phyloP scores from a whole-genome alignment of 1,139 yeast genomes.

The Sugiyamaella novakii region DNA sequence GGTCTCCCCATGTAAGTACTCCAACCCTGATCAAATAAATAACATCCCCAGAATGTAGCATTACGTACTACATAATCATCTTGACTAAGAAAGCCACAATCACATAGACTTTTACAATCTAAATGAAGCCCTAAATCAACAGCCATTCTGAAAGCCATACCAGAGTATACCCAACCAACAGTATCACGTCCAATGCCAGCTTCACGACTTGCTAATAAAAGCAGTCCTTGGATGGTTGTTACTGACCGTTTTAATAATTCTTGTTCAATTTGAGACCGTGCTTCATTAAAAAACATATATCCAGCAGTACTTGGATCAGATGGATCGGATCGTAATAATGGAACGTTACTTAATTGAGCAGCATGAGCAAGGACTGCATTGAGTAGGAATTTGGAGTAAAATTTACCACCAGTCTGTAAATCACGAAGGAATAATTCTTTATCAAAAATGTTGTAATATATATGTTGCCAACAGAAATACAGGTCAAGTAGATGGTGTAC shows the following conservation, averaged over 20 bases:
- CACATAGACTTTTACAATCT: constrained; percentile 28
- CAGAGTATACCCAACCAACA: constrained; percentile 36
- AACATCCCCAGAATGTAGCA: constrained; percentile 36
- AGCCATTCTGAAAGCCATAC: constrained; percentile 37
- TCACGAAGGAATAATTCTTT: constrained; percentile 30
- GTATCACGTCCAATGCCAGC: constrained; percentile 33
- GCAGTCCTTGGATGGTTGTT: constrained; percentile 33
- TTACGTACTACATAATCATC: constrained; percentile 32
- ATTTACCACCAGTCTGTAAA: constrained; percentile 28
- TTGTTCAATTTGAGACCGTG: constrained; percentile 22
- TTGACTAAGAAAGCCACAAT: constrained; percentile 28
- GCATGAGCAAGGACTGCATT: constrained; percentile 34
- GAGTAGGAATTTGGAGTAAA: constrained; percentile 31
- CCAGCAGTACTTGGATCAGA: constrained; percentile 27
- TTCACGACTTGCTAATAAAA: constrained; percentile 31
- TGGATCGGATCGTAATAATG: constrained; percentile 24
- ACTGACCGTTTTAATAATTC: constrained; percentile 26
- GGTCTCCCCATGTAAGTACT: constrained; percentile 35
- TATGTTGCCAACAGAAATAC: constrained; percentile 37
- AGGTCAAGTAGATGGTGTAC: constrained; percentile 31
- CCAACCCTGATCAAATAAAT: constrained; percentile 34
- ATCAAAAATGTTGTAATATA: constrained; percentile 31
- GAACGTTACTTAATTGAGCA: constrained; percentile 28
- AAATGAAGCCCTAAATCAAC: constrained; percentile 35
- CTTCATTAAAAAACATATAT: constrained; percentile 29